Evolutionary conservation across 768 basidiomycete species (phyloP).

Genomic region (Pholiota microspora): DNA sequence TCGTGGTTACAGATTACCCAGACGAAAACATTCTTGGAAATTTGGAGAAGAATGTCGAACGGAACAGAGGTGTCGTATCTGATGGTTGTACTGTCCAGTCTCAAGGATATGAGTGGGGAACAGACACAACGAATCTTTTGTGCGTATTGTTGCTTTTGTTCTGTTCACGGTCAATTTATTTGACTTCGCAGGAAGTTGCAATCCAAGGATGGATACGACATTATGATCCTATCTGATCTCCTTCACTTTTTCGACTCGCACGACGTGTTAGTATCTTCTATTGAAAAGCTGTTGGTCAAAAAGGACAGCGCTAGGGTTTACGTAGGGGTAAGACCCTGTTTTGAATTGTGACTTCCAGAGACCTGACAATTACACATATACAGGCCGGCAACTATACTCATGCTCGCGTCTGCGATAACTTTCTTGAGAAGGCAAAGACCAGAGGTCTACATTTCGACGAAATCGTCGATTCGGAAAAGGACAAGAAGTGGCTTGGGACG

Average conservation of each 20-base stretch:
- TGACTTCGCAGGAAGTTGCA: too few relatives aligned
- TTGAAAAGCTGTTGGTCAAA: conserved; percentile 45
- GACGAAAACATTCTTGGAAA: conserved; percentile 60
- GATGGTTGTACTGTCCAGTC: conserved; percentile 41
- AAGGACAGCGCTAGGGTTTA: conserved; percentile 43
- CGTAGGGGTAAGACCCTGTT: conserved; percentile 48
- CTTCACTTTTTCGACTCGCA: conserved; percentile 68
- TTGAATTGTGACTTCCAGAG: too few relatives aligned
- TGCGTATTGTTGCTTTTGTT: conserved; percentile 29
- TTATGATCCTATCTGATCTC: conserved; percentile 69
- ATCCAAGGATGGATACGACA: conserved; percentile 61
- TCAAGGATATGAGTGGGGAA: conserved; percentile 66
- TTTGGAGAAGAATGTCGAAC: conserved; percentile 50
- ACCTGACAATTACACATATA: too few relatives aligned
- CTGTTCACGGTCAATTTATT: neutral
- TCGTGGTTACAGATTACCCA: conserved; percentile 70
- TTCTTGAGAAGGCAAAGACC: conserved; percentile 38
- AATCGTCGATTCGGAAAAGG: conserved; percentile 25
- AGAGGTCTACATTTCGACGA: conserved; percentile 51
- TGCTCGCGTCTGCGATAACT: conserved; percentile 48
- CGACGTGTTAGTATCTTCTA: conserved; percentile 49
- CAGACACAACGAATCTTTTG: conserved; percentile 43
- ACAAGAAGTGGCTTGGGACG: conserved; percentile 45
- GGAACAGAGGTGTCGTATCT: conserved; percentile 39
- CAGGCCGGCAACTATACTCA: conserved; percentile 63